phyloP scores from a whole-genome alignment of 148 eudicot species.

The Rhododendron ovatum region DNA sequence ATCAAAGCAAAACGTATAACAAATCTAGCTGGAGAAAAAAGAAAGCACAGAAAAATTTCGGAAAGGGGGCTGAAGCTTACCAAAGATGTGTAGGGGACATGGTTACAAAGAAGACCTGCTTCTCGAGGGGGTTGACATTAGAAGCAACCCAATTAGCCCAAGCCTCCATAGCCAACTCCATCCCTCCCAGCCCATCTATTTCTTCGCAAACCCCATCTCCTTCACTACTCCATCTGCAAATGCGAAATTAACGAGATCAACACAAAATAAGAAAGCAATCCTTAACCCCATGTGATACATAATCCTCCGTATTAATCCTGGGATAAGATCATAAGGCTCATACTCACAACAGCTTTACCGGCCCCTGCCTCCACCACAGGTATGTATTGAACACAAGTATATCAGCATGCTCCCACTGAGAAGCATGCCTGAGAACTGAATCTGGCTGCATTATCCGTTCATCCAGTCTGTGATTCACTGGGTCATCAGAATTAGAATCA shows the following conservation, averaged over 20 bases:
- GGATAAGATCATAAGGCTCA: not conserved
- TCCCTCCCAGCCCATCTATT: conserved; percentile 64
- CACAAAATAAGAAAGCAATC: conserved; percentile 3
- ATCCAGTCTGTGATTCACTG: conserved; percentile 75
- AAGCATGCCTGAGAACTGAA: conserved; percentile 65
- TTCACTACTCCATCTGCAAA: conserved; percentile 70
- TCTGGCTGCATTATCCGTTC: conserved; percentile 82
- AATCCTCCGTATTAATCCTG: not conserved
- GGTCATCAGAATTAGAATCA: conserved; percentile 86
- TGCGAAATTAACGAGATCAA: conserved; percentile 18
- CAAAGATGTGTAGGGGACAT: conserved; percentile 92
- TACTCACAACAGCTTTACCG: conserved; percentile 82
- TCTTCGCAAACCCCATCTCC: conserved; percentile 72
- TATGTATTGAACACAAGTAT: conserved; percentile 80
- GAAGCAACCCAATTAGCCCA: conserved; percentile 85
- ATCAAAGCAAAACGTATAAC: not conserved
- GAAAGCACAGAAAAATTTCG: not conserved
- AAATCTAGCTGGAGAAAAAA: not conserved
- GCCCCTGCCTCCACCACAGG: conserved; percentile 94
- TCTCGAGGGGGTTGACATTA: conserved; percentile 51
- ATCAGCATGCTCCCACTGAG: conserved; percentile 77
- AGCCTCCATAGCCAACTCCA: conserved; percentile 91
- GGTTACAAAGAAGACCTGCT: conserved; percentile 77
- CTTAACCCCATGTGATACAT: not conserved
- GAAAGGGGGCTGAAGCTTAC: conserved; percentile 34